These are phyloP conservation scores for Alloteropsis semialata DNA, from an alignment of 176 grass and related monocot species.

Conservation along the genomic window DNA sequence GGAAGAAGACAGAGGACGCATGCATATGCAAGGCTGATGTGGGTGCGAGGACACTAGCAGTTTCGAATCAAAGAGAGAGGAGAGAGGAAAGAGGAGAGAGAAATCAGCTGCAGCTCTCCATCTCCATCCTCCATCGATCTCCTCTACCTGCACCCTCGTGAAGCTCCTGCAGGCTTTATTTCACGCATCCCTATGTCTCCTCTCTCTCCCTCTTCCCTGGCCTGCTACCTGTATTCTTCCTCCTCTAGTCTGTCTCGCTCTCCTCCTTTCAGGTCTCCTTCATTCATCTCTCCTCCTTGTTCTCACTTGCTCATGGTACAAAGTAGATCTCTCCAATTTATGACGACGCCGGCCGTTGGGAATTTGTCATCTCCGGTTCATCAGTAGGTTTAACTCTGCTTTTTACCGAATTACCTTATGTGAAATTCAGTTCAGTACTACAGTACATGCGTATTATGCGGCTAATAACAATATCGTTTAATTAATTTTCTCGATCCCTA, in stretches of 20 bases:
- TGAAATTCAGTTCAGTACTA: not conserved
- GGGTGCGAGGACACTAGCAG: conserved; percentile 18
- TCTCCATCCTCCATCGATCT: not conserved
- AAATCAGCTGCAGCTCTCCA: not conserved
- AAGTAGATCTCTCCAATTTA: conserved; percentile 14
- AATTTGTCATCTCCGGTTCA: not conserved
- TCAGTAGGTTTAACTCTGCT: not conserved
- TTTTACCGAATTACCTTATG: not conserved
- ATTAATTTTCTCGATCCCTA: not conserved
- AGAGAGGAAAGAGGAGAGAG: conserved; percentile 17
- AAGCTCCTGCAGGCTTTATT: conserved; percentile 63
- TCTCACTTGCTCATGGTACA: conserved; percentile 19
- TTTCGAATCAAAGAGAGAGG: not conserved
- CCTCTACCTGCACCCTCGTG: conserved; percentile 52
- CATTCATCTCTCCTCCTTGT: not conserved
- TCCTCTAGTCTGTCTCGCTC: not conserved
- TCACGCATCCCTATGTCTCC: conserved; percentile 64
- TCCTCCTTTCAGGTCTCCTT: not conserved
- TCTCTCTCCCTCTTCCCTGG: not conserved
- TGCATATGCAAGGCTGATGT: conserved; percentile 35
- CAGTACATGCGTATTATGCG: too few relatives aligned
- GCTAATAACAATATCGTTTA: too few relatives aligned
- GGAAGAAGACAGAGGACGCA: conserved; percentile 20
- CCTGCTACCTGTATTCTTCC: not conserved
- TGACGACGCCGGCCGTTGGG: not conserved